Conservation (phyloP, 129 eudicot genomes). For the Gnaphalium uliginosum region DNA sequence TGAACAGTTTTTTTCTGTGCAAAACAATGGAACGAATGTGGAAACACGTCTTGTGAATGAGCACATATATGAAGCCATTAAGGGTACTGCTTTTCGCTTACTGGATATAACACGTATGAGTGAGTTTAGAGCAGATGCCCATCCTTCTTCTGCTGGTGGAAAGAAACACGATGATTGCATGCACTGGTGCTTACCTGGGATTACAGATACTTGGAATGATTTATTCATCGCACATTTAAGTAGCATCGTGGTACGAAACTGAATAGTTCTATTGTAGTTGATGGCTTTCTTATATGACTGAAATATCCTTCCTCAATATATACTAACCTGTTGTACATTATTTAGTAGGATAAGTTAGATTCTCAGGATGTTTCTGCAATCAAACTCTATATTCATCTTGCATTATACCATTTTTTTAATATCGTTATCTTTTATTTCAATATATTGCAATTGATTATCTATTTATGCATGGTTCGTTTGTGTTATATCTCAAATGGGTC, state of each 20-base stretch:
- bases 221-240: constrained; percentile 55
- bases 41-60: constrained; percentile 82
- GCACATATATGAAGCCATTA: constrained; percentile 69
- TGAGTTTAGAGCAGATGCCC: constrained; percentile 95
- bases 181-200: constrained; percentile 99
- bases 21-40: constrained; percentile 80
- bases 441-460: constrained; percentile 2
- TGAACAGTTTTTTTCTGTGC: constrained; percentile 61
- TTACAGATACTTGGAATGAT: constrained; percentile 96
- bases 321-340: constrained; percentile 28
- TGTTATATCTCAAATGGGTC: not conserved
- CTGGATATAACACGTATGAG: constrained; percentile 81
- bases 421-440: not conserved
- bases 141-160: constrained; percentile 92
- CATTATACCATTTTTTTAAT: constrained; percentile 2
- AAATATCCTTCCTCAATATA: not conserved
- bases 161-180: constrained; percentile 97
- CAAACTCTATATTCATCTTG: constrained; percentile 26
- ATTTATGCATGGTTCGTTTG: not conserved
- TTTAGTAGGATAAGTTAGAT: constrained; percentile 21
- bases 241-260: constrained; percentile 33
- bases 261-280: not conserved
- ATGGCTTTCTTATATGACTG: not conserved
- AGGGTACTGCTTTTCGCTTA: constrained; percentile 53
- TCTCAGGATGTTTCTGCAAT: constrained; percentile 11